Evolutionary conservation across 345 rosid species (phyloP), one percentile per base, ranked within the genome.

Genomic region (Durio zibethinus): DNA sequence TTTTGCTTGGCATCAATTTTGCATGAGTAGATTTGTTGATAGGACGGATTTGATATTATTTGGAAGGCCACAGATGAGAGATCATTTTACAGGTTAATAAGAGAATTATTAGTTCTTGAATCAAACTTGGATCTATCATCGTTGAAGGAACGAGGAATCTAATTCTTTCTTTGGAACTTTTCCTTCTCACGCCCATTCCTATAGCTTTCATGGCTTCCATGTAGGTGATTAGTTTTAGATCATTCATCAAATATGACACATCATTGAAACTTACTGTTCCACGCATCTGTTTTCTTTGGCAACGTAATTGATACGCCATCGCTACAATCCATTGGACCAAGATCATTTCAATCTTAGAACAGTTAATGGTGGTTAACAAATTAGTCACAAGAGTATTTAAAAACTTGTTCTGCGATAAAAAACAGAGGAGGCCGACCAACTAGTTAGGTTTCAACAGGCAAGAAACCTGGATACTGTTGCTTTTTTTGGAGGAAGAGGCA

Each of bases 401-500:
- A 53, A 53, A 20, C 59, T 20, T 52, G 56, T 52, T 53, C 59
- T 53, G 59, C 59, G 8, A 20, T 11, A 8, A 53, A 53, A 0
- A 20, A 59, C n/a, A 60, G 16, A 60, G 36, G 65, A 68, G 10
- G 10, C 38, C 73, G 7, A 8, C 21, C 23, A 70, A 69, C 40
- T 69, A 15, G 18, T 45, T 1, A 66, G 25, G 35, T 60, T 61
- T 68, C 45, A 15, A 10, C 31, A 29, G 63, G 20, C 25, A 31
- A 2, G 23, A 23, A 35, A 15, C 25, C 63, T 18, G 25, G 36
- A 25, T 64, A 33, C 74, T 52, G 64, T 80, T 53, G 66, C 78
- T 47, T 82, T 50, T 84, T 79, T 42, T 80, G 87, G 65, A 94
- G 57, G 82, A 84, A 85, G 67, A 91, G 91, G 78, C 97, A 92